phyloP scores from a whole-genome alignment of 2,329 filamentous ascomycete genomes.

The Pseudocercospora fijiensis region DNA sequence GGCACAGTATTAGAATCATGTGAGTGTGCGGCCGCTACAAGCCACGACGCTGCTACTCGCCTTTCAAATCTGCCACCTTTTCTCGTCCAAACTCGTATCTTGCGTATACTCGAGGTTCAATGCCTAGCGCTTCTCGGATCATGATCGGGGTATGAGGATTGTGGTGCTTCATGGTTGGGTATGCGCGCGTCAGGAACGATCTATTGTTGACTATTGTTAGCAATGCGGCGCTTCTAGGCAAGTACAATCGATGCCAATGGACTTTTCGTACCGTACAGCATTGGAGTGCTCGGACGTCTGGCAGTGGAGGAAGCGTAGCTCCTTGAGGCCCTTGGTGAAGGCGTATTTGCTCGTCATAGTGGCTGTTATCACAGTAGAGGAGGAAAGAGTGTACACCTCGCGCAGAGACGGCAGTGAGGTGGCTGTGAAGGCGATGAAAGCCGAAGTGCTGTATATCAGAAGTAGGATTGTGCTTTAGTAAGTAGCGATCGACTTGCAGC shows the following conservation, averaged over 20 bases:
- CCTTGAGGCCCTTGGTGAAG: slow-evolving; percentile 84
- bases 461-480: background rate
- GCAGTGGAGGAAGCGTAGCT: slow-evolving; percentile 96
- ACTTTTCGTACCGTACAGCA: slow-evolving; percentile 67
- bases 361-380: slow-evolving; percentile 7
- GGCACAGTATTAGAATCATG: background rate
- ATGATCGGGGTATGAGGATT: slow-evolving; percentile 93
- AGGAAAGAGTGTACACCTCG: background rate
- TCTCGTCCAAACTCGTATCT: slow-evolving; percentile 78
- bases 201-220: slow-evolving; percentile 48
- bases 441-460: background rate
- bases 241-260: background rate
- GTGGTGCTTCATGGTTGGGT: slow-evolving; percentile 99
- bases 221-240: background rate
- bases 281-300: slow-evolving; percentile 90
- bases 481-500: background rate
- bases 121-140: slow-evolving; percentile 85
- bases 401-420: background rate
- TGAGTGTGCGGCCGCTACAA: background rate
- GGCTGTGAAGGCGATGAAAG: background rate
- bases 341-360: slow-evolving; percentile 91
- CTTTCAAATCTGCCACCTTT: slow-evolving; percentile 62
- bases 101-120: slow-evolving; percentile 82
- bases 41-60: slow-evolving; percentile 38
- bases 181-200: slow-evolving; percentile 84